Conservation (phyloP, 148 eudicot species). For the Rheum nobile region DNA sequence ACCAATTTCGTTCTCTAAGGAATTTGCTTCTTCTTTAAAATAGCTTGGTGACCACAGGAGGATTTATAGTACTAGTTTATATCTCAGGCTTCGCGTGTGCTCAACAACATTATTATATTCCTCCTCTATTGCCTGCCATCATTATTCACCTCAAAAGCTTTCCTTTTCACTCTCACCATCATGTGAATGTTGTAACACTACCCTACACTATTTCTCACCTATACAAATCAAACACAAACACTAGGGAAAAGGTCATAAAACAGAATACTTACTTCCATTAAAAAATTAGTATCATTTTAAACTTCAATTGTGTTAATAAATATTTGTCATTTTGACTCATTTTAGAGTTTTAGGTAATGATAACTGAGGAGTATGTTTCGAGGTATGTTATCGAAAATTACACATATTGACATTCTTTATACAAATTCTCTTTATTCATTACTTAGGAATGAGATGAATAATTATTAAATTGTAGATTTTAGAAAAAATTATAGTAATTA, state of each 20-base stretch:
- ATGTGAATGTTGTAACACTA: neutral
- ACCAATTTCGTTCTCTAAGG: too few relatives aligned
- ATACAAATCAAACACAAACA: neutral
- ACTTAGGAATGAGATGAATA: too few relatives aligned
- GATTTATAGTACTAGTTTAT: neutral
- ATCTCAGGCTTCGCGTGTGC: neutral
- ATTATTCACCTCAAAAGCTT: neutral
- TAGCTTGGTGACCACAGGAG: neutral
- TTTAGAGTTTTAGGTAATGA: too few relatives aligned
- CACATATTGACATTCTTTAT: too few relatives aligned
- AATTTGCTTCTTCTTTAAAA: neutral
- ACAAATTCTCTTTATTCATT: too few relatives aligned
- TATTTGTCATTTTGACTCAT: too few relatives aligned
- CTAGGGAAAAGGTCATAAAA: neutral
- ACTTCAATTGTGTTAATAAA: too few relatives aligned
- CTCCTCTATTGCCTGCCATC: neutral
- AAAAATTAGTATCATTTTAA: too few relatives aligned
- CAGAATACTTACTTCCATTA: too few relatives aligned
- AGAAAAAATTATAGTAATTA: neutral
- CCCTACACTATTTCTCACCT: neutral
- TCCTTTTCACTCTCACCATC: neutral
- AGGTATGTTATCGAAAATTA: too few relatives aligned
- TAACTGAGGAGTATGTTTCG: too few relatives aligned
- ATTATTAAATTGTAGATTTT: too few relatives aligned
- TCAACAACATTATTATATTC: conserved; percentile 2